phyloP scores from a whole-genome alignment of 2,329 filamentous ascomycete genomes.

The Epichloe amarillans region DNA sequence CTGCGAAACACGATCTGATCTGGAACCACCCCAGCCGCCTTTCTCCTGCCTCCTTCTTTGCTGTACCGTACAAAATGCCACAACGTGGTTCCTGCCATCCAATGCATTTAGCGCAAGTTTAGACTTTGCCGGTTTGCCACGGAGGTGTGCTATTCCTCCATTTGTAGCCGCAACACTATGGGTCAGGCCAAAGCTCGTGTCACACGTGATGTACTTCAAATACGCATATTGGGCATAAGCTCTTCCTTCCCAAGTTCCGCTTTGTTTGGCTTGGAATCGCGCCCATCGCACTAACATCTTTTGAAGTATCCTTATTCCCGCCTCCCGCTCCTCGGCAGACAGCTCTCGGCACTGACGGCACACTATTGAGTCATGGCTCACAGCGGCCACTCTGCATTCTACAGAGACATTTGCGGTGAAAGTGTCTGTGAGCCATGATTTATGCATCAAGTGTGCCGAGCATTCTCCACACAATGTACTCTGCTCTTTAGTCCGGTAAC shows the following conservation, averaged over 20 bases:
- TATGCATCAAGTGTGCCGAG: too few relatives aligned
- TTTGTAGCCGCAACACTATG: not conserved
- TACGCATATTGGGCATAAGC: too few relatives aligned
- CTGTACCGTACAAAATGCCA: too few relatives aligned
- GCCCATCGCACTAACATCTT: too few relatives aligned
- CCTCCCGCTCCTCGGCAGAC: not conserved
- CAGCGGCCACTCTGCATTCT: not conserved
- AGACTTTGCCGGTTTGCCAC: not conserved
- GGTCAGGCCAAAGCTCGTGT: not conserved
- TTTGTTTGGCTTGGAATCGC: too few relatives aligned
- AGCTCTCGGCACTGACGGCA: not conserved
- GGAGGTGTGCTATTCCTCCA: not conserved
- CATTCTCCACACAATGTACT: constrained; percentile 26
- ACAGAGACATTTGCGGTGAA: too few relatives aligned
- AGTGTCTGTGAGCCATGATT: too few relatives aligned
- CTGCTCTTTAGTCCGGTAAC: constrained; percentile 49
- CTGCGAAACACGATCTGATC: not conserved
- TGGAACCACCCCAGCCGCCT: not conserved
- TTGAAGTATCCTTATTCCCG: not conserved
- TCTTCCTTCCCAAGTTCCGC: not conserved
- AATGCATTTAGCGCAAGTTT: not conserved
- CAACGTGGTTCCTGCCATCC: too few relatives aligned
- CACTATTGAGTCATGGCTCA: not conserved
- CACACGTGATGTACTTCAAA: not conserved
- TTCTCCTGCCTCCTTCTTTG: too few relatives aligned